These are phyloP conservation scores for Naematelia encephala DNA, from an alignment of 768 basidiomycete species.

Conservation along the genomic window DNA sequence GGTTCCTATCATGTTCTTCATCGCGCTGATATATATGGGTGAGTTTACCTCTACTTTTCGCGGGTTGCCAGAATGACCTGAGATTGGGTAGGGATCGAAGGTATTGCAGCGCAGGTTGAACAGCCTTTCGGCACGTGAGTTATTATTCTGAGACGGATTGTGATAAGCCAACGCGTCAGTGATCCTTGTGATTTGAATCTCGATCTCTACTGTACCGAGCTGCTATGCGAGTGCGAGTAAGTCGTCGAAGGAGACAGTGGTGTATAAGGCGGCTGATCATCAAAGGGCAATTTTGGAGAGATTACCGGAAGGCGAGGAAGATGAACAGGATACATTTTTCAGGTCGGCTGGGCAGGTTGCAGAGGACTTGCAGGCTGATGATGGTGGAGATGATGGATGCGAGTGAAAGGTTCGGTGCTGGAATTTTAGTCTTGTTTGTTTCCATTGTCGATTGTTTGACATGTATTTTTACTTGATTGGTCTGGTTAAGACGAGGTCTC, in stretches of 20 bases:
- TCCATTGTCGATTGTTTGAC: not conserved
- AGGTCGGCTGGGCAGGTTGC: constrained; percentile 19
- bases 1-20: constrained; percentile 70
- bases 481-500: too few relatives aligned
- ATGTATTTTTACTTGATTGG: too few relatives aligned
- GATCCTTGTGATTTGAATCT: constrained; percentile 47
- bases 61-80: not conserved
- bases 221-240: constrained; percentile 79
- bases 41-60: constrained; percentile 11
- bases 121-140: constrained; percentile 87
- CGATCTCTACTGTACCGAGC: constrained; percentile 79
- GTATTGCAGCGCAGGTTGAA: constrained; percentile 91
- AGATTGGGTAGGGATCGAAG: constrained; percentile 63
- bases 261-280: too few relatives aligned
- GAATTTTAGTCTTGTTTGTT: not conserved
- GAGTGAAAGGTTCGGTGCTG: constrained; percentile 1
- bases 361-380: constrained; percentile 32
- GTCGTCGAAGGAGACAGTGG: too few relatives aligned
- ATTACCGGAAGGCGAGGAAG: constrained; percentile 54
- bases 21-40: constrained; percentile 52
- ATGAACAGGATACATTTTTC: constrained; percentile 22
- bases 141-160: constrained; percentile 12
- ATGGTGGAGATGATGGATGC: constrained; percentile 20
- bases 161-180: constrained; percentile 15
- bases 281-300: constrained; percentile 39